A percentile compares a stretch with the other conserved stretches of the same genome.
phyloP scores from a whole-genome alignment of 441 rosid genomes.

The Rhodomyrtus psidioides region DNA sequence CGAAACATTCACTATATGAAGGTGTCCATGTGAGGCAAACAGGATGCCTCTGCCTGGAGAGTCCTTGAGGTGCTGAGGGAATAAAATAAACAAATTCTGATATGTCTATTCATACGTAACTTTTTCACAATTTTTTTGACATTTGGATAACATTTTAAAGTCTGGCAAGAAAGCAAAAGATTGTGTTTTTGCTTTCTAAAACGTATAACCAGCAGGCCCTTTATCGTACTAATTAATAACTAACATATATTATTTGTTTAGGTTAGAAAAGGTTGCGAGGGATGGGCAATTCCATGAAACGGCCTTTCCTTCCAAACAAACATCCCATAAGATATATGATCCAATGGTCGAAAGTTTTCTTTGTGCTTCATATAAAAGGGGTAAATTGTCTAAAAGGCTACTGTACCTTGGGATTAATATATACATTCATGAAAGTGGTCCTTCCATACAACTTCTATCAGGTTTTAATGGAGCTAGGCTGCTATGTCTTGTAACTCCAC shows the following conservation, averaged over 20 bases:
- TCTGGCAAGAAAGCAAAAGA: neutral
- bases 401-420: neutral
- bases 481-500: neutral
- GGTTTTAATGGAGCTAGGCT: neutral
- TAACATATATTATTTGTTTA: neutral
- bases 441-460: neutral
- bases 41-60: neutral
- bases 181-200: neutral
- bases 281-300: neutral
- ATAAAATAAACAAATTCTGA: neutral
- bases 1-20: neutral
- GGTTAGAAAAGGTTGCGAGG: neutral
- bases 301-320: neutral
- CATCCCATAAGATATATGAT: neutral
- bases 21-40: neutral
- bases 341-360: neutral
- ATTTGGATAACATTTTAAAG: neutral
- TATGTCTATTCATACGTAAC: neutral
- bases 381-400: neutral
- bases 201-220: neutral
- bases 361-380: neutral
- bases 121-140: neutral
- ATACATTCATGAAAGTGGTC: neutral
- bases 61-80: neutral
- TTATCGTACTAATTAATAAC: neutral